Evolutionary conservation across 1,284 basidiomycete species (phyloP).

Genomic region (Xerocomus nothofagi): DNA sequence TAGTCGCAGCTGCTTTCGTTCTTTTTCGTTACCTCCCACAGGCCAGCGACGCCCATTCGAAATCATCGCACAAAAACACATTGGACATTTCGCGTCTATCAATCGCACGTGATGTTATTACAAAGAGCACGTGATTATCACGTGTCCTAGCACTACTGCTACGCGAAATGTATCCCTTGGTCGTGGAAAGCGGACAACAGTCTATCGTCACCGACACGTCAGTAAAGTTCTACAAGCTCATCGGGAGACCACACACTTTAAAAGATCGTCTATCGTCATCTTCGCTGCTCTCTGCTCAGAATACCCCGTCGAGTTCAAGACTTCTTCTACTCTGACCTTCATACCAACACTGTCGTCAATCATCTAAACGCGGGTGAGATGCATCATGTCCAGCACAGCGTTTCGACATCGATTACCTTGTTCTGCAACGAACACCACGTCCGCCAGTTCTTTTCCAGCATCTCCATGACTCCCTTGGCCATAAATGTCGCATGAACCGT

Average conservation of each 20-base stretch:
- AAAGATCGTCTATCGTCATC: conserved; percentile 78
- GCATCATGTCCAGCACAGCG: background rate
- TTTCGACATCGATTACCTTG: conserved; percentile 48
- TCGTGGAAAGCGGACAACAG: conserved; percentile 61
- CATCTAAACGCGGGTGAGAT: conserved; percentile 47
- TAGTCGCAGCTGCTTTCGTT: rapidly evolving
- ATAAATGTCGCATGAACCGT: conserved; percentile 85
- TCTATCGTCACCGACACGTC: conserved; percentile 33
- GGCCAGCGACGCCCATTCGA: conserved; percentile 49
- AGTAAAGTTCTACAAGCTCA: background rate
- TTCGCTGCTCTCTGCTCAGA: conserved; percentile 73
- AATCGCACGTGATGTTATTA: conserved; percentile 11
- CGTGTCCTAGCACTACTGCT: conserved; percentile 8
- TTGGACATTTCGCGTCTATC: conserved; percentile 3
- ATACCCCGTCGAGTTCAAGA: conserved; percentile 67
- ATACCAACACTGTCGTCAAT: conserved; percentile 73
- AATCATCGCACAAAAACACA: background rate
- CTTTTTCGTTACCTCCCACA: conserved; percentile 41
- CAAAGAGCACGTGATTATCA: conserved; percentile 6
- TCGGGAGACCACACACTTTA: conserved; percentile 50
- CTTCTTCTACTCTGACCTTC: conserved; percentile 72
- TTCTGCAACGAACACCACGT: conserved; percentile 91
- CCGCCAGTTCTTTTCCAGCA: conserved; percentile 92
- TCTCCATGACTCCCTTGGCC: conserved; percentile 92
- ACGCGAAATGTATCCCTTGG: conserved; percentile 61